Conservation (phyloP, 768 basidiomycete species). For the Russula emetica region DNA sequence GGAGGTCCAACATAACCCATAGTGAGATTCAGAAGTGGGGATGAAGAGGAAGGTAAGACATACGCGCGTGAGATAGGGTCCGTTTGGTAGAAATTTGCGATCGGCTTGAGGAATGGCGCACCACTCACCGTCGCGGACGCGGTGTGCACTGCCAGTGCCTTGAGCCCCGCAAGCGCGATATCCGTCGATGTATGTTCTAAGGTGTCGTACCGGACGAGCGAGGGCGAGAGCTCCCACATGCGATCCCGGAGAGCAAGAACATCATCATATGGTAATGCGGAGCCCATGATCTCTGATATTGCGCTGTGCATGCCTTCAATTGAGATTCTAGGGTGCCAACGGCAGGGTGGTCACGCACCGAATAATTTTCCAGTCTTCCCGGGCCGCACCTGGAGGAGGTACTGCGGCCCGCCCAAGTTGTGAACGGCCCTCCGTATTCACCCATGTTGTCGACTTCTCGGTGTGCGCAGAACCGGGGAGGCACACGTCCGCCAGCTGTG, state of each 20-base stretch:
- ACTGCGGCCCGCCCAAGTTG: conserved; percentile 92
- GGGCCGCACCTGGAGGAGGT: conserved; percentile 85
- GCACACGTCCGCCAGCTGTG: conserved; percentile 95
- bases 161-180: conserved; percentile 66
- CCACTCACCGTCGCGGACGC: conserved; percentile 54
- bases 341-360: conserved; percentile 46
- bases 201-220: conserved; percentile 79
- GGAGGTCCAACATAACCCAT: conserved; percentile 5
- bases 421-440: conserved; percentile 93
- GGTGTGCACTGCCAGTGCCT: conserved; percentile 49
- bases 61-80: conserved; percentile 92
- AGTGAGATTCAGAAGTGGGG: conserved; percentile 9
- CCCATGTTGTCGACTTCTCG: conserved; percentile 86
- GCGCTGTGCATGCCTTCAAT: conserved; percentile 49
- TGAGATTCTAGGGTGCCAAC: not conserved
- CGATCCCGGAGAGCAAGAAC: conserved; percentile 79
- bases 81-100: conserved; percentile 93
- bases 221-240: conserved; percentile 95
- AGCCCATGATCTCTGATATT: conserved; percentile 79
- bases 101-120: conserved; percentile 67
- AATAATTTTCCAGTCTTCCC: conserved; percentile 98
- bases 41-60: conserved; percentile 37
- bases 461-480: conserved; percentile 92
- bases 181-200: conserved; percentile 73
- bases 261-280: conserved; percentile 85